Evolutionary conservation across 345 rosid species (phyloP), one percentile per base, ranked within the genome.

Genomic region (Salix udensis): DNA sequence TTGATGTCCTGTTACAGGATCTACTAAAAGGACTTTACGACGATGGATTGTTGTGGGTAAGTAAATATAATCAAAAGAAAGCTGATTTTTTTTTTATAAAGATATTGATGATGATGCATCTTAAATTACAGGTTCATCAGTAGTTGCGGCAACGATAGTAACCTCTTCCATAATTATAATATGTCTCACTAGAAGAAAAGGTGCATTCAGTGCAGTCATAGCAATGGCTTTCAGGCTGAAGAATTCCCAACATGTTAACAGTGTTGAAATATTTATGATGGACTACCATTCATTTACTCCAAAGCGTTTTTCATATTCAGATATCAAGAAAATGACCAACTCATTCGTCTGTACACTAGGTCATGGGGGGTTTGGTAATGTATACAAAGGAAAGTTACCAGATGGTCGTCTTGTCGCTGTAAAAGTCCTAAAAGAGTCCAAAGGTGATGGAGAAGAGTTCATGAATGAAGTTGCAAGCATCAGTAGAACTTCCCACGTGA

Each of bases 391-490:
- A 30, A 67, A 65, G 18, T 37, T 83, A 37, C n/a, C 34, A 0
- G 80, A 83, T 9, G 83, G 80, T 62, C 74, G 70, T 4, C 53
- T 26, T 44, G 83, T 86, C 4, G 86, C 83, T 0, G 81, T 85
- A 46, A 85, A 85, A 46, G 30, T 85, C 11, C 65, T 83, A 9
- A 75, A 11, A 2, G 46, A 72, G 5, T 74, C 78, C 0, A 70
- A 64, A 7, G 70, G 71, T 1, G 65, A 82, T 30, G 84, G 84
- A 0, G 85, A 85, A 75, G 88, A 84, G 3, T 86, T 88, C 64
- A 76, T 83, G 16, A 87, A 86, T 40, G 88, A 88, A 85, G 91
- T 86, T 24, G 87, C 77, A 0, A 84, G 85, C 79, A 87, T 88
- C 26, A 75, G 88, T 31, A 71, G 79, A 73, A 88, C 89, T 24